Percentiles rank a stretch among this genome's conserved stretches.
Conservation (phyloP, 352 stramenopile species). For the Phytophthora rubi region DNA sequence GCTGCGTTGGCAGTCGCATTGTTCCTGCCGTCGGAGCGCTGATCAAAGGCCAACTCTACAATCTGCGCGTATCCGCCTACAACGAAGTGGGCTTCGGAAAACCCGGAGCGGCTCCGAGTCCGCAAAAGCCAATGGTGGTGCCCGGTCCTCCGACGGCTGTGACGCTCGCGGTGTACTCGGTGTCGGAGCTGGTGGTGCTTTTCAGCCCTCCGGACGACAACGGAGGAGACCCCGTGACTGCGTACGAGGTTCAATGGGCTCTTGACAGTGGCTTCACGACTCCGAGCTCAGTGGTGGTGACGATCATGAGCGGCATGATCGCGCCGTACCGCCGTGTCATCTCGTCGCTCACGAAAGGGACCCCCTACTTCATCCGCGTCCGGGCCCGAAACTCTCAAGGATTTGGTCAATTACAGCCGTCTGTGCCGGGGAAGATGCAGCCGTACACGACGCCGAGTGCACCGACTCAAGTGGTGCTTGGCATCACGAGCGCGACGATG, state of each 20-base stretch:
- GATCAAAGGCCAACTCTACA: constrained; percentile 92
- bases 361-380: constrained; percentile 78
- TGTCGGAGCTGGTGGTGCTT: constrained; percentile 89
- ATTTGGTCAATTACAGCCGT: constrained; percentile 80
- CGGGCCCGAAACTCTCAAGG: constrained; percentile 75
- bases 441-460: constrained; percentile 91
- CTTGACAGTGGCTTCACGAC: constrained; percentile 75
- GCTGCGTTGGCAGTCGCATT: constrained; percentile 83
- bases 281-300: constrained; percentile 43
- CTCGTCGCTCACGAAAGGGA: constrained; percentile 65
- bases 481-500: constrained; percentile 88
- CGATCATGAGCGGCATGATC: constrained; percentile 59
- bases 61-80: constrained; percentile 94
- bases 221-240: constrained; percentile 85
- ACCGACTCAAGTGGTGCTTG: constrained; percentile 83
- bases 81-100: constrained; percentile 94
- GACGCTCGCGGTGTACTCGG: constrained; percentile 67
- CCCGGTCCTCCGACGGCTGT: constrained; percentile 73
- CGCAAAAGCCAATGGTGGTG: constrained; percentile 85
- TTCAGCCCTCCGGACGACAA: constrained; percentile 90
- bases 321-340: constrained; percentile 68
- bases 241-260: constrained; percentile 95
- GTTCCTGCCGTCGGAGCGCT: constrained; percentile 75
- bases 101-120: constrained; percentile 52
- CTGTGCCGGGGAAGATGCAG: constrained; percentile 90